Percentiles rank a stretch among this genome's conserved stretches.
Evolutionary conservation across 495 filamentous ascomycete species (phyloP).

Genomic region (Clavariopsis aquatica): DNA sequence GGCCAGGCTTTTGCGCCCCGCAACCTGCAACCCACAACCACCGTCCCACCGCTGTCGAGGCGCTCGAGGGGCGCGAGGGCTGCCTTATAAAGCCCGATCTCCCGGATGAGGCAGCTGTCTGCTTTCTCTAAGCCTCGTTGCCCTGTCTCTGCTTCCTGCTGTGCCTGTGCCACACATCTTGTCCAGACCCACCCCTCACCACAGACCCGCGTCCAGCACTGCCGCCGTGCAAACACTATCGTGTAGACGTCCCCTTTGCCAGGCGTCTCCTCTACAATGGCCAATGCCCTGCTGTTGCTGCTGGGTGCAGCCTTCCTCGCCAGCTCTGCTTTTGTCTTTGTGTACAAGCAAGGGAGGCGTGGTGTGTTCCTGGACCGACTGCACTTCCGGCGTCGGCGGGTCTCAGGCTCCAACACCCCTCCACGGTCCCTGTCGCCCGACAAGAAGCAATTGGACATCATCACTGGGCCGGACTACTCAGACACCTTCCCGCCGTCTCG

Average conservation of each 20-base stretch:
- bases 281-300: constrained; percentile 23
- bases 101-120: not conserved
- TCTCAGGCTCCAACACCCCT: constrained; percentile 52
- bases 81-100: constrained; percentile 8
- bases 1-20: not conserved
- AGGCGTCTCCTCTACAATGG: constrained; percentile 6
- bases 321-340: constrained; percentile 17
- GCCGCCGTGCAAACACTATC: not conserved
- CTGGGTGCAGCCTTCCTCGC: constrained; percentile 31
- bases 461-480: constrained; percentile 45
- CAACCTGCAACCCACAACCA: no score
- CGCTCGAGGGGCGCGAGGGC: no score
- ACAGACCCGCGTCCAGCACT: constrained; percentile 6
- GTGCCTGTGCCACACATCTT: constrained; percentile 25
- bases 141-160: constrained; percentile 18
- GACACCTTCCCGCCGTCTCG: constrained; percentile 60
- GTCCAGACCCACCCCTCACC: constrained; percentile 18
- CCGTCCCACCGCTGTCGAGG: no score
- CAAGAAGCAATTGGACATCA: constrained; percentile 32
- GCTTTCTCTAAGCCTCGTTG: constrained; percentile 13
- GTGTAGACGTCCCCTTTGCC: not conserved
- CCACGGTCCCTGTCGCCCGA: constrained; percentile 59
- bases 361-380: constrained; percentile 39
- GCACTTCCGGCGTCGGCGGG: constrained; percentile 31
- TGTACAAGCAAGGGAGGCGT: constrained; percentile 32